Percentiles rank a stretch among this genome's conserved stretches.
phyloP scores from a whole-genome alignment of 2,329 filamentous ascomycete genomes.

The Parasarocladium wereldwijsianum region DNA sequence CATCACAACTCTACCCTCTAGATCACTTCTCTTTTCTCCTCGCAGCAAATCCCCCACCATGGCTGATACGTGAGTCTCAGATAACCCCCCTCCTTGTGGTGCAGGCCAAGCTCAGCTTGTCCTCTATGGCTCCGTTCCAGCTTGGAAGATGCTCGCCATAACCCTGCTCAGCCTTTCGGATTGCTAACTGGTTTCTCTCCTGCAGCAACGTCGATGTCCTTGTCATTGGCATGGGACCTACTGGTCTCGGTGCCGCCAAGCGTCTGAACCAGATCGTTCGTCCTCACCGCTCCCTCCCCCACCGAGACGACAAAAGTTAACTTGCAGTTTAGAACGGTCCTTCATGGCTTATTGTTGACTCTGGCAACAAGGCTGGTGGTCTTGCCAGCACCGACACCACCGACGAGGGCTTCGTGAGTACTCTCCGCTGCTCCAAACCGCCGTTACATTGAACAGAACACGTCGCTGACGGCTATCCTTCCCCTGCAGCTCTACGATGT shows the following conservation, averaged over 20 bases:
- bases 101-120: neutral
- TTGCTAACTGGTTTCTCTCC: conserved; percentile 8
- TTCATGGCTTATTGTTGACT: conserved; percentile 93
- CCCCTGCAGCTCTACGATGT: conserved; percentile 79
- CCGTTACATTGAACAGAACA: neutral
- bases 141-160: neutral
- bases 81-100: neutral
- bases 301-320: conserved; percentile 6
- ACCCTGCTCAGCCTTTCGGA: neutral
- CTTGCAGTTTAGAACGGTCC: conserved; percentile 54
- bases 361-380: conserved; percentile 82
- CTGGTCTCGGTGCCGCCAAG: conserved; percentile 94
- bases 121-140: too few relatives aligned
- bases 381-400: conserved; percentile 92
- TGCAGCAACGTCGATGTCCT: conserved; percentile 85
- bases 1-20: conserved; percentile 2
- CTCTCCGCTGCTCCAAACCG: conserved; percentile 7
- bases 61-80: conserved; percentile 13
- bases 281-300: conserved; percentile 16
- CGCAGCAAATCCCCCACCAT: conserved; percentile 13
- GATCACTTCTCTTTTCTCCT: conserved; percentile 7
- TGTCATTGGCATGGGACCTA: conserved; percentile 94
- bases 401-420: conserved; percentile 88
- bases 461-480: conserved; percentile 9
- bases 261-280: conserved; percentile 86